phyloP scores from a whole-genome alignment of 2,329 filamentous ascomycete genomes.

The Onygenales sp. region DNA sequence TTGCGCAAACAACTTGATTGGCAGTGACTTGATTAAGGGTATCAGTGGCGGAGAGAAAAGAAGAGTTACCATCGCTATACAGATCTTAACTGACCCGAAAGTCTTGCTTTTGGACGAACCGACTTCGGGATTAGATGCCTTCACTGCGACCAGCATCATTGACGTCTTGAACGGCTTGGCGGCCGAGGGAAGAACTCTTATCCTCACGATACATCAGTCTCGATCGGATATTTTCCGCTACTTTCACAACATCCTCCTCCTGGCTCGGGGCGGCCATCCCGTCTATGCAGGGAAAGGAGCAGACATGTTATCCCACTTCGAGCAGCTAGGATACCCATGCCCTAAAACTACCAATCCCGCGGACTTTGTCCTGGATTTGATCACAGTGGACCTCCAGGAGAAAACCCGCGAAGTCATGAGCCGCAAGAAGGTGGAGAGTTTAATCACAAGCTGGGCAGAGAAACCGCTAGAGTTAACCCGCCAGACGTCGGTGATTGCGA shows the following conservation, averaged over 20 bases:
- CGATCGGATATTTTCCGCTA: slow-evolving; percentile 62
- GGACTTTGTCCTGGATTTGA: slow-evolving; percentile 67
- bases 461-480: slow-evolving; percentile 14
- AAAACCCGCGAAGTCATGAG: slow-evolving; percentile 53
- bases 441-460: slow-evolving; percentile 51
- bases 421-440: slow-evolving; percentile 49
- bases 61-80: slow-evolving; percentile 66
- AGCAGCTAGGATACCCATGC: slow-evolving; percentile 51
- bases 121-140: slow-evolving; percentile 66
- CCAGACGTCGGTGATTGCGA: slow-evolving; percentile 42
- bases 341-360: slow-evolving; percentile 64
- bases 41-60: slow-evolving; percentile 74
- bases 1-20: slow-evolving; percentile 65
- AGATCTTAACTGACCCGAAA: slow-evolving; percentile 65
- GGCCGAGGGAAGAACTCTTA: slow-evolving; percentile 61
- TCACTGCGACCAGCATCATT: slow-evolving; percentile 67
- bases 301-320: slow-evolving; percentile 59
- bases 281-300: slow-evolving; percentile 57
- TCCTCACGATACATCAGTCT: slow-evolving; percentile 71
- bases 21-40: slow-evolving; percentile 63
- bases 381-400: slow-evolving; percentile 65
- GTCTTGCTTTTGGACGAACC: slow-evolving; percentile 68
- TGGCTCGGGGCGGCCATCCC: slow-evolving; percentile 59
- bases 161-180: slow-evolving; percentile 63
- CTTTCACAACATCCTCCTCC: slow-evolving; percentile 62